Evolutionary conservation across 1,284 basidiomycete species (phyloP), one percentile per base, ranked within the genome.

Genomic region (Puccinia horiana): DNA sequence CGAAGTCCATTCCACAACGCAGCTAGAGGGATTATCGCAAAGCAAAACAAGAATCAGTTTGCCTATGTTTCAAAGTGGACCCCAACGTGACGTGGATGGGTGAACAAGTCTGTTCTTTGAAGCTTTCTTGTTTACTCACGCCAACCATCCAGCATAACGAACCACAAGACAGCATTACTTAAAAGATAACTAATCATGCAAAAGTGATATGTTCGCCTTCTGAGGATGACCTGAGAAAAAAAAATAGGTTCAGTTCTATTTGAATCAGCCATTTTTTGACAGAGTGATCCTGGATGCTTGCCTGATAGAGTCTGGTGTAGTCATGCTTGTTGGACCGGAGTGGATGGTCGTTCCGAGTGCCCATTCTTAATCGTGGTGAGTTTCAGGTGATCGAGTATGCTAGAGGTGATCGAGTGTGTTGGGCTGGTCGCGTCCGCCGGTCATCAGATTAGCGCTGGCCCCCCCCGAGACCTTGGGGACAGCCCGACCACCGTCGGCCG

Each of bases 181-280:
- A 65, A 47, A 3, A 69, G 49, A 69, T 65, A 79, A 44, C 58
- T 79, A n/a, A 79, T 79, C 18, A 79, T 42, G 40, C 76, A 79
- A 79, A 79, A 79, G 63, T 79, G 76, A 54, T 65, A 79, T 32
- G 76, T 67, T 56, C 76, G 58, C 47, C 76, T 67, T 26, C 76
- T 44, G 23, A 69, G 52, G 35, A 79, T 67, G 42, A 79, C 76
- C 76, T 79, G 49, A 26, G 18, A 65, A 37, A 65, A 65, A 29
- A 40, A 5, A 8, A 5, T 6, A 40, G 3, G 14, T 8, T 65
- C 63, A 65, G 63, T 42, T 61, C 0, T 54, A 23, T 54, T 54
- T 54, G 52, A 18, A 61, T 61, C 12, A 47, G 16, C 18, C 1
- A 37, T 40, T 40, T 32, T 23, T 32, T 40, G 23, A n/a, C 32